These are phyloP conservation scores for Rhodotorula diobovata DNA, from an alignment of 768 basidiomycete species.

Conservation along the genomic window DNA sequence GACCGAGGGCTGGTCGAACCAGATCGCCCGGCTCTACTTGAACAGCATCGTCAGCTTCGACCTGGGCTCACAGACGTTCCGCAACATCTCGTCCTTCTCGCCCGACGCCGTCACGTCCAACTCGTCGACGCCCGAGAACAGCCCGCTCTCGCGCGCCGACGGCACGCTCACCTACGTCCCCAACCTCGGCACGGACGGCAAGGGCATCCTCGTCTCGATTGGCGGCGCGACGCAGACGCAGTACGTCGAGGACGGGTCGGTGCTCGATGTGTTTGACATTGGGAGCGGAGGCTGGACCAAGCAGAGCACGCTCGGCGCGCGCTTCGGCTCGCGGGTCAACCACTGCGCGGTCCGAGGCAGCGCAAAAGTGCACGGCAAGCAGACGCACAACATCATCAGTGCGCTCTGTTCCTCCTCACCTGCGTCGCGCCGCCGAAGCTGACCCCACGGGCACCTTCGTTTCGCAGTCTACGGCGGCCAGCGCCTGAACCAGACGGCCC, in stretches of 20 bases:
- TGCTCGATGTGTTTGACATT: constrained; percentile 12
- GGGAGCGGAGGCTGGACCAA: constrained; percentile 34
- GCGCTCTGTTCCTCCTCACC: neutral
- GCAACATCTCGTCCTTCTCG: constrained; percentile 30
- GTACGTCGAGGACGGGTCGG: constrained; percentile 16
- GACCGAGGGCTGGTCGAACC: constrained; percentile 24
- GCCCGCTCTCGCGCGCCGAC: constrained; percentile 29
- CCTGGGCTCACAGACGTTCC: constrained; percentile 11
- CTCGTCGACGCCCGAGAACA: constrained; percentile 20
- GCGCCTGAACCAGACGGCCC: constrained; percentile 30
- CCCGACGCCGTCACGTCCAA: constrained; percentile 13
- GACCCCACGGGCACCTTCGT: neutral
- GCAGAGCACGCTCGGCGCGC: constrained; percentile 31
- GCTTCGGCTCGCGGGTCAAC: constrained; percentile 25
- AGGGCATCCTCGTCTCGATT: constrained; percentile 31
- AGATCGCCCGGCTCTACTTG: constrained; percentile 31
- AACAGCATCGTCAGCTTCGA: constrained; percentile 28
- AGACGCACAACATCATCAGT: constrained; percentile 33
- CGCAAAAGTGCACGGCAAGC: constrained; percentile 34
- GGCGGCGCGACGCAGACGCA: constrained; percentile 25
- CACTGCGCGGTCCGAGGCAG: constrained; percentile 36
- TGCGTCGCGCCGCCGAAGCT: neutral
- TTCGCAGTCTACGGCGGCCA: constrained; percentile 33
- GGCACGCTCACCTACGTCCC: constrained; percentile 32
- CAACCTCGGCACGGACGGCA: constrained; percentile 11